Conservation (phyloP, 2,329 filamentous ascomycete species). For the Trichophyton simii region DNA sequence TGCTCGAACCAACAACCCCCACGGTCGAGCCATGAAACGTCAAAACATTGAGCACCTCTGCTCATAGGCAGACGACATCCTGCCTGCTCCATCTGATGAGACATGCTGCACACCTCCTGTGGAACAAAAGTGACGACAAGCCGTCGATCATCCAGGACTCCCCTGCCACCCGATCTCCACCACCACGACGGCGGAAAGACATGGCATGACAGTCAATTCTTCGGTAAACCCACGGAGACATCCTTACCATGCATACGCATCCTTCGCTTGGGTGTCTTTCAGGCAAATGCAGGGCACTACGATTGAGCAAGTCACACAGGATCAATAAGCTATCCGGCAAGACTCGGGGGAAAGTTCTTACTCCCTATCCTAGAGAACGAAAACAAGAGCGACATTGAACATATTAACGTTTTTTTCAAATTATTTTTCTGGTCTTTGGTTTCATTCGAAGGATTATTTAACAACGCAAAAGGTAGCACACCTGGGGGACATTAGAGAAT, state of each 20-base stretch:
- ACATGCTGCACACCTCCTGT: background rate
- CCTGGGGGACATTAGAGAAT: background rate
- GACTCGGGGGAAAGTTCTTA: background rate
- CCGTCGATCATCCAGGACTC: background rate
- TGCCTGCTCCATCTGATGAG: background rate
- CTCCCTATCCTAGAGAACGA: background rate
- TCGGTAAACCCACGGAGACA: no score
- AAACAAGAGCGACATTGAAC: background rate
- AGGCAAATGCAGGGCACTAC: no score
- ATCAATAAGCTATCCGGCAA: background rate
- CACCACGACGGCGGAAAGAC: background rate
- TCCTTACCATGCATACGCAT: no score
- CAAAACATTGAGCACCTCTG: background rate
- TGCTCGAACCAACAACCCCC: background rate
- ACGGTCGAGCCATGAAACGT: background rate
- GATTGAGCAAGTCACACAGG: background rate
- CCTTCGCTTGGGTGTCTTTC: no score
- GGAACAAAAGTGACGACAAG: background rate
- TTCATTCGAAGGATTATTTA: background rate
- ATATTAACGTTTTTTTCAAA: background rate
- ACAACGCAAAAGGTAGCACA: background rate
- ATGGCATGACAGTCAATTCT: background rate
- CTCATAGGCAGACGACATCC: background rate
- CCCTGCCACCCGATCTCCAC: background rate
- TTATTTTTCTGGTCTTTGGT: background rate